These are phyloP conservation scores for Kodamaea derodonti DNA, from an alignment of 1,139 yeast genomes.

Conservation along the genomic window DNA sequence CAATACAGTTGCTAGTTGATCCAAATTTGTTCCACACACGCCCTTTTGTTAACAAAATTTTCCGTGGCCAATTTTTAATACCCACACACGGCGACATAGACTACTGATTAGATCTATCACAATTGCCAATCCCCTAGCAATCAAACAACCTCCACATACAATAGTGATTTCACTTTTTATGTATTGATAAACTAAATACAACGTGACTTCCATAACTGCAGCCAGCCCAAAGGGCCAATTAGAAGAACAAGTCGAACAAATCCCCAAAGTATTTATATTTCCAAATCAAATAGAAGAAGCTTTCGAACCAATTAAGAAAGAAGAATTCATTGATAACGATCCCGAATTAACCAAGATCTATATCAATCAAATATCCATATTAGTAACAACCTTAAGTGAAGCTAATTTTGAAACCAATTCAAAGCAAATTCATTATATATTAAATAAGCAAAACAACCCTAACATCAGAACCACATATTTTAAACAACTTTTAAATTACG, in stretches of 20 bases:
- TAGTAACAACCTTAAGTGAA: slow-evolving; percentile 41
- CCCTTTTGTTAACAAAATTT: slow-evolving; percentile 12
- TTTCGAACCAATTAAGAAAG: not conserved
- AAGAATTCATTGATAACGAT: slow-evolving; percentile 4
- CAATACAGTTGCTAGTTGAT: too few relatives aligned
- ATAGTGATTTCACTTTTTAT: not conserved
- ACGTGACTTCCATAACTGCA: slow-evolving; percentile 28
- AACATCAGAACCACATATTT: slow-evolving; percentile 26
- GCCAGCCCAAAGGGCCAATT: slow-evolving; percentile 33
- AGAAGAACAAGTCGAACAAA: slow-evolving; percentile 8
- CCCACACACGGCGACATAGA: slow-evolving; percentile 13
- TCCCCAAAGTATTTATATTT: not conserved
- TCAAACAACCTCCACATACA: not conserved
- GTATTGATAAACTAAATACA: slow-evolving; percentile 4
- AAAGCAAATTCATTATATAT: slow-evolving; percentile 46
- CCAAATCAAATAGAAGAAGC: not conserved
- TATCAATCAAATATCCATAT: slow-evolving; percentile 51
- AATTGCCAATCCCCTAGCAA: slow-evolving; percentile 2
- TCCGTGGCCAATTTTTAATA: slow-evolving; percentile 10
- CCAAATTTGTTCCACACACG: too few relatives aligned
- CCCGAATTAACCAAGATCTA: slow-evolving; percentile 42
- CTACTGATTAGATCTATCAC: slow-evolving; percentile 32
- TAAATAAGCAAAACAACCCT: slow-evolving; percentile 33
- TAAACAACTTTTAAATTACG: slow-evolving; percentile 21
- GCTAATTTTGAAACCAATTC: slow-evolving; percentile 39